Evolutionary conservation across 2,329 filamentous ascomycete species (phyloP).

Genomic region (Nemania abortiva): DNA sequence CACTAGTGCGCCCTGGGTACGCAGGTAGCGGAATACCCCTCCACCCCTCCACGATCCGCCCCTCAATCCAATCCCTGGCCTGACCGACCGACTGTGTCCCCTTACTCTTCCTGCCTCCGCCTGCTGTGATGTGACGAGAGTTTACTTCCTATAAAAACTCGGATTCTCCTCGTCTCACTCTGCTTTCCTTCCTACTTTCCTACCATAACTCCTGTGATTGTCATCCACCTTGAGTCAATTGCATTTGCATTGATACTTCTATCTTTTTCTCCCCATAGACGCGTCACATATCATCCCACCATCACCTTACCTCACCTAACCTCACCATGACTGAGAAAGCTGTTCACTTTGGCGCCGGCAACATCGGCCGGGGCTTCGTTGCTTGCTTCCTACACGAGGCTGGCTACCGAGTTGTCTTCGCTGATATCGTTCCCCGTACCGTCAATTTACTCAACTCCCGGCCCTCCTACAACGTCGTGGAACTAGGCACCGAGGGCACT

Average conservation of each 20-base stretch:
- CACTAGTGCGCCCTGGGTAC: too few relatives aligned
- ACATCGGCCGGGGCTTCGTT: slow-evolving; percentile 88
- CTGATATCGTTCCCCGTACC: slow-evolving; percentile 88
- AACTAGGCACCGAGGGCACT: slow-evolving; percentile 85
- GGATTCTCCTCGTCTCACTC: slow-evolving; percentile 33
- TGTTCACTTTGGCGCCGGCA: slow-evolving; percentile 87
- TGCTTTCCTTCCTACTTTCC: not conserved
- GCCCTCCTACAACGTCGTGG: slow-evolving; percentile 88
- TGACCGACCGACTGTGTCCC: slow-evolving; percentile 11
- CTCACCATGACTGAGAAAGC: slow-evolving; percentile 72
- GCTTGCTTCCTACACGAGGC: slow-evolving; percentile 94
- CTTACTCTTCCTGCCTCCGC: slow-evolving; percentile 1
- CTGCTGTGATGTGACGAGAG: slow-evolving; percentile 25
- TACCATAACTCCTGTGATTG: slow-evolving; percentile 4
- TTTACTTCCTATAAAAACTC: slow-evolving; percentile 34
- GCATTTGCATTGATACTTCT: not conserved
- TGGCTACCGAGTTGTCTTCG: slow-evolving; percentile 95
- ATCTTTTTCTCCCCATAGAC: not conserved
- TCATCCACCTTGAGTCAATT: not conserved
- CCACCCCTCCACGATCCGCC: slow-evolving; percentile 30
- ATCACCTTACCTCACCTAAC: not conserved
- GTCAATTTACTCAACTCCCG: slow-evolving; percentile 83
- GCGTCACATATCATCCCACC: slow-evolving; percentile 11
- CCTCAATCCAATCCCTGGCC: slow-evolving; percentile 23
- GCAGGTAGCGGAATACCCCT: slow-evolving; percentile 23